Evolutionary conservation across 495 filamentous ascomycete species (phyloP), one percentile per base, ranked within the genome.

Genomic region (Achaetomiella virescens): DNA sequence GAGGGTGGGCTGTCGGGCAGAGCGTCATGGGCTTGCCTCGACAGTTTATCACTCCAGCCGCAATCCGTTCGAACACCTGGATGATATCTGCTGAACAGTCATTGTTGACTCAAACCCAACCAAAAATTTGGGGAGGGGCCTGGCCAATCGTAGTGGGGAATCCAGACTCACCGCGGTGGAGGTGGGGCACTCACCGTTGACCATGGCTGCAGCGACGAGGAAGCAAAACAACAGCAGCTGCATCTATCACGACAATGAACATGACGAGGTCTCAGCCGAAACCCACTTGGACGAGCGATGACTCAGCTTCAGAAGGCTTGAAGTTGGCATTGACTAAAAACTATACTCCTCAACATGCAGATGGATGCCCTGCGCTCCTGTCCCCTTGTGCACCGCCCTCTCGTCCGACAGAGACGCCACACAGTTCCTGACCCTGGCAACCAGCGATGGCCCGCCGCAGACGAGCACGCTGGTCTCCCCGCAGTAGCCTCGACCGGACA

Each of bases 351-450:
- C 77, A 3, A 74, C 76, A 61, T 74, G 69, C 49, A 80, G 56
- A 60, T 74, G 70, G 27, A 81, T 78, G 15, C 91, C 90, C 66
- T 93, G 88, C 10, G 90, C 91, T 2, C 88, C 90, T 0, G 88
- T 93, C 9, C 91, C 91, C 64, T 96, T 96, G 61, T 95, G 89
- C 35, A 95, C 87, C 0, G 88, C 91, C 48, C 91, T 72, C 69
- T 96, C 91, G 70, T 96, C 87, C 57, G 87, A 88, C 44, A 96
- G 62, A 15, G 70, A 77, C 0, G 85, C 87, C 1, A 89, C 86
- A 47, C 75, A 83, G 27, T 80, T 82, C 37, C 89, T 76, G 2
- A 87, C 81, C 51, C 80, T 77, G 27, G 83, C 77, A 4, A 83
- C 81, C 51, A 96, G 61, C 0, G 83, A 83, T 22, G 70, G 70